phyloP scores from a whole-genome alignment of 2,329 filamentous ascomycete genomes.

The Macrophomina pseudophaseolina region DNA sequence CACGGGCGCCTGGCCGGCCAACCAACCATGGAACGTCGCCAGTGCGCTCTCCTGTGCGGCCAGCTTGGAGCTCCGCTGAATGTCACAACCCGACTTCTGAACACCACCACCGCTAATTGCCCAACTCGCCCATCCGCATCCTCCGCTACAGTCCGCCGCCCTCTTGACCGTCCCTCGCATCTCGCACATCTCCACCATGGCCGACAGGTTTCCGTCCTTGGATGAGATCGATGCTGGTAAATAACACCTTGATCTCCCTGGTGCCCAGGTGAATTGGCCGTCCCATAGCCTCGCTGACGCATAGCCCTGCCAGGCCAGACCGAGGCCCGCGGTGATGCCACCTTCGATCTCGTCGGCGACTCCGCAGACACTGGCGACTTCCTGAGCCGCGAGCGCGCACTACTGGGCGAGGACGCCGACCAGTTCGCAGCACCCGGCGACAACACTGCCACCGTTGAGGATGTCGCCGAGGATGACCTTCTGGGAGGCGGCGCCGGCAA shows the following conservation, averaged over 20 bases:
- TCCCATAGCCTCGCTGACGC: slow-evolving; percentile 12
- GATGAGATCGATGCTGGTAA: slow-evolving; percentile 60
- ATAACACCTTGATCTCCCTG: slow-evolving; percentile 29
- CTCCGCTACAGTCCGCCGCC: neutral
- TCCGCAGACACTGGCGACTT: slow-evolving; percentile 78
- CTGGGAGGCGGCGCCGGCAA: slow-evolving; percentile 65
- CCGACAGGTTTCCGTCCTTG: slow-evolving; percentile 58
- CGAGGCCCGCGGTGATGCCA: slow-evolving; percentile 60
- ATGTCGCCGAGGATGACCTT: slow-evolving; percentile 70
- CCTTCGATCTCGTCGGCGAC: slow-evolving; percentile 57
- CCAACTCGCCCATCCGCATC: neutral
- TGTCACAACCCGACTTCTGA: slow-evolving; percentile 10
- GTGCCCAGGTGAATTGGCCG: slow-evolving; percentile 3
- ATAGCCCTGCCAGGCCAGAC: slow-evolving; percentile 65
- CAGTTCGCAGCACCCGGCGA: slow-evolving; percentile 84
- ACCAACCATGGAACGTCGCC: slow-evolving; percentile 3
- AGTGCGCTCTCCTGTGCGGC: slow-evolving; percentile 22
- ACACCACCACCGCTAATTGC: slow-evolving; percentile 20
- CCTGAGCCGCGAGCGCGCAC: slow-evolving; percentile 85
- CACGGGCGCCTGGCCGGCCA: slow-evolving; percentile 6
- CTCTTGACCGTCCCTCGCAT: neutral
- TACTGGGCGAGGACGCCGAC: slow-evolving; percentile 89
- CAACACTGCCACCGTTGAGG: slow-evolving; percentile 65
- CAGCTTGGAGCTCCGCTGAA: slow-evolving; percentile 22
- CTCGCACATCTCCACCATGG: slow-evolving; percentile 45